These are phyloP conservation scores for Craterostigma plantagineum DNA, from an alignment of 257 asterid genomes.

Conservation along the genomic window DNA sequence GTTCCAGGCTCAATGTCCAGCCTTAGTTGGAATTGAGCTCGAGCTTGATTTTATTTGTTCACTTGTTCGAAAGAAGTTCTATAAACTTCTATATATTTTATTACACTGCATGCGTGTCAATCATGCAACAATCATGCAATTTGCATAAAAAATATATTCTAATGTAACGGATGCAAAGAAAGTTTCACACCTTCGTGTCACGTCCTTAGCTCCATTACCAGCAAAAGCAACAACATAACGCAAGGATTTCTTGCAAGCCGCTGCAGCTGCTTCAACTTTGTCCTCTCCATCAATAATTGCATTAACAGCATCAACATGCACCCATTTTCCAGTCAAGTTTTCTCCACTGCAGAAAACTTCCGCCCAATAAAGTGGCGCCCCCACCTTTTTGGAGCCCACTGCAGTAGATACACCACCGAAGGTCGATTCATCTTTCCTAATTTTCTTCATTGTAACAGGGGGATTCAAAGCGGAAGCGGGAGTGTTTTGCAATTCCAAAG, in stretches of 20 bases:
- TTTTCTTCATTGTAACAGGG: slow-evolving; percentile 27
- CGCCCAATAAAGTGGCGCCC: slow-evolving; percentile 96
- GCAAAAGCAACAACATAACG: slow-evolving; percentile 92
- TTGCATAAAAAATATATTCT: too few species aligned
- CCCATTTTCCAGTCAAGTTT: slow-evolving; percentile 86
- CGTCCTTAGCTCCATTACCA: slow-evolving; percentile 95
- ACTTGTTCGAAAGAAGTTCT: too few species aligned
- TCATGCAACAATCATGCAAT: too few species aligned
- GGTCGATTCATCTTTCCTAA: slow-evolving; percentile 31
- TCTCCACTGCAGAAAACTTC: slow-evolving; percentile 87
- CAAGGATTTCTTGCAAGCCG: slow-evolving; percentile 78
- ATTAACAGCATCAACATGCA: slow-evolving; percentile 76
- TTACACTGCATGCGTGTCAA: too few species aligned
- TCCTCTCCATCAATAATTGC: slow-evolving; percentile 73
- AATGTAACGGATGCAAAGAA: too few species aligned
- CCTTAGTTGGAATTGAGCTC: not conserved
- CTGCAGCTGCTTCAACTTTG: slow-evolving; percentile 83
- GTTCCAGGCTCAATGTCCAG: too few species aligned
- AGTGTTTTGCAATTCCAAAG: slow-evolving; percentile 19
- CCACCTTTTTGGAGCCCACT: slow-evolving; percentile 72
- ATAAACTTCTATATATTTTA: too few species aligned
- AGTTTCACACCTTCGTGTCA: slow-evolving; percentile 73
- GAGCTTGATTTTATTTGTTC: too few species aligned
- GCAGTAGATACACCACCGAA: slow-evolving; percentile 61
- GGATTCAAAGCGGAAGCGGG: slow-evolving; percentile 21